These are phyloP conservation scores for Ustilago bromivora DNA, from an alignment of 1,284 basidiomycete species.

Conservation along the genomic window DNA sequence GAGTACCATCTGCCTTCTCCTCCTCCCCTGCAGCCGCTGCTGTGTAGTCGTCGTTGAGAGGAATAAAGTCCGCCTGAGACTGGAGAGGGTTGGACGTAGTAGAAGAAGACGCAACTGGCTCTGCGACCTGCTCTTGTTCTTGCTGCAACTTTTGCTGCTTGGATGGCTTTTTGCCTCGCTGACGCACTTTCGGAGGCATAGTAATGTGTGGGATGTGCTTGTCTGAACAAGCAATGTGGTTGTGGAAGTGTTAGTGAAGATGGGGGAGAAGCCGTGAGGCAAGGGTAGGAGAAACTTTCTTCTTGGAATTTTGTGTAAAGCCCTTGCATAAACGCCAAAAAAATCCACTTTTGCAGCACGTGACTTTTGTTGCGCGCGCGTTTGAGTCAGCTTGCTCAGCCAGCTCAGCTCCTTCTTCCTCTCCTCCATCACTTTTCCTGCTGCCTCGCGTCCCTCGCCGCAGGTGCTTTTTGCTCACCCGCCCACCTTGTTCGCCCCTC, in stretches of 20 bases:
- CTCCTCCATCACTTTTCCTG: too few relatives aligned
- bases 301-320: conserved; percentile 1
- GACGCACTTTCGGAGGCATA: conserved; percentile 46
- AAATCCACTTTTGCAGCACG: too few relatives aligned
- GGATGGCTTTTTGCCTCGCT: conserved; percentile 54
- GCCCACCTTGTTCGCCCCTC: too few relatives aligned
- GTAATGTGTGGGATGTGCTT: neutral
- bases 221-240: neutral
- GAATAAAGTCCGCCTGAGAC: conserved; percentile 32
- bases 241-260: neutral
- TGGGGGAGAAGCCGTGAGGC: neutral
- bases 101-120: conserved; percentile 21
- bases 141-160: conserved; percentile 41
- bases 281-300: conserved; percentile 7
- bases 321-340: too few relatives aligned
- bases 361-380: too few relatives aligned
- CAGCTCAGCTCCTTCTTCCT: too few relatives aligned
- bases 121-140: conserved; percentile 18
- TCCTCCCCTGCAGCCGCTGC: neutral
- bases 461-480: too few relatives aligned
- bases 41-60: conserved; percentile 19
- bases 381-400: too few relatives aligned
- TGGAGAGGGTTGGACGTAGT: conserved; percentile 27
- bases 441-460: too few relatives aligned
- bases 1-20: conserved; percentile 18